phyloP scores from a whole-genome alignment of 495 filamentous ascomycete species.

The Penicillium simplicissimum region DNA sequence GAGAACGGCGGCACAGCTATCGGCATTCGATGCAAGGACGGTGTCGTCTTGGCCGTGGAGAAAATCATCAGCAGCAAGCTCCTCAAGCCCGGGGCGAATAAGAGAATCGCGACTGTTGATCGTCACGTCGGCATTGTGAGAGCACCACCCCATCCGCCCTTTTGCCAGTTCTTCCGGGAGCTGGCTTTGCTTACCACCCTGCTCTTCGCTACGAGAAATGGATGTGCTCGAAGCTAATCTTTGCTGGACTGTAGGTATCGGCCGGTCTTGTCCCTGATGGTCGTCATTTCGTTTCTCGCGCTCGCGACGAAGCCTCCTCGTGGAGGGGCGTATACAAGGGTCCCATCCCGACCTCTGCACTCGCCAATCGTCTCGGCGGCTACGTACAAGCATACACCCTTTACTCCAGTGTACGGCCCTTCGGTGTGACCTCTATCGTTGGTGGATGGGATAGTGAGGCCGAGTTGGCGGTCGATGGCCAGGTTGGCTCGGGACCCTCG shows the following conservation, averaged over 20 bases:
- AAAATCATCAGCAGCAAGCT: conserved; percentile 96
- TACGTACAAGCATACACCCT: conserved; percentile 97
- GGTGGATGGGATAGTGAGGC: conserved; percentile 88
- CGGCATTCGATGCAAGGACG: conserved; percentile 96
- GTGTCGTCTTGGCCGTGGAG: conserved; percentile 93
- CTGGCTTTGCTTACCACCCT: not conserved
- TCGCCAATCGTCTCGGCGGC: conserved; percentile 86
- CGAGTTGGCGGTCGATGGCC: conserved; percentile 77
- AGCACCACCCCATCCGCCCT: conserved; percentile 5
- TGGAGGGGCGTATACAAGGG: conserved; percentile 91
- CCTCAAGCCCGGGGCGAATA: conserved; percentile 89
- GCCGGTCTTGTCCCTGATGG: conserved; percentile 93
- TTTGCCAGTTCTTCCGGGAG: not conserved
- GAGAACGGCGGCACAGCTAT: conserved; percentile 97
- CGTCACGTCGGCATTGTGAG: conserved; percentile 90
- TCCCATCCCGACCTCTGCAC: conserved; percentile 81
- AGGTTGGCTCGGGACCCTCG: conserved; percentile 77
- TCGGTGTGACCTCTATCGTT: conserved; percentile 92
- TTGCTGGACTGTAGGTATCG: conserved; percentile 58
- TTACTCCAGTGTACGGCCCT: conserved; percentile 93
- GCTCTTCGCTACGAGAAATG: not conserved
- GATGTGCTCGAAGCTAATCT: not conserved
- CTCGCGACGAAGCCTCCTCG: conserved; percentile 84
- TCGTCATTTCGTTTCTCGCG: conserved; percentile 90
- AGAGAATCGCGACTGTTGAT: conserved; percentile 93